Percentiles rank a stretch among this genome's conserved stretches.
phyloP scores from a whole-genome alignment of 768 basidiomycete genomes.

The Mycena haematopus region DNA sequence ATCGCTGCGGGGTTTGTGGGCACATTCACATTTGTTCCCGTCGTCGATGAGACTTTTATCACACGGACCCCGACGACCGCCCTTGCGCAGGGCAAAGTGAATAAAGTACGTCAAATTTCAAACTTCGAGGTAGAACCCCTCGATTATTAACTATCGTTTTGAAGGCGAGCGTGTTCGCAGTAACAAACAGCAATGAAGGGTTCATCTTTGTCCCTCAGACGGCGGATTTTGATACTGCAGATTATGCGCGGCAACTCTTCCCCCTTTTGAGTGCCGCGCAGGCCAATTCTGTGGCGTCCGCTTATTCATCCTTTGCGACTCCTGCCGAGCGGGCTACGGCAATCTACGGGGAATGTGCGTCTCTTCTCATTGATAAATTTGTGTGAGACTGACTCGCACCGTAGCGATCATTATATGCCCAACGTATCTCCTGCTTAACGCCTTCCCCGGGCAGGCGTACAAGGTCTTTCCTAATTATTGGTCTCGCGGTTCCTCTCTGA shows the following conservation, averaged over 20 bases:
- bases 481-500: neutral
- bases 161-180: constrained; percentile 27
- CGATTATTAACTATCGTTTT: neutral
- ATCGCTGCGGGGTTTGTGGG: constrained; percentile 27
- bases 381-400: neutral
- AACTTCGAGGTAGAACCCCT: neutral
- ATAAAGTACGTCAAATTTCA: constrained; percentile 34
- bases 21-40: constrained; percentile 35
- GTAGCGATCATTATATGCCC: constrained; percentile 37
- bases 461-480: constrained; percentile 2
- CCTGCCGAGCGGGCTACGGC: constrained; percentile 26
- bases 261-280: constrained; percentile 15
- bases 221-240: constrained; percentile 9
- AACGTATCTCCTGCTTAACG: constrained; percentile 27
- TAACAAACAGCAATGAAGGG: constrained; percentile 35
- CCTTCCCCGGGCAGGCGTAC: constrained; percentile 4
- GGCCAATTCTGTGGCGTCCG: constrained; percentile 2
- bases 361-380: neutral
- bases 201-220: constrained; percentile 27
- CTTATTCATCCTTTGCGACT: constrained; percentile 24
- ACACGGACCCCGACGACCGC: constrained; percentile 37
- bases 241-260: constrained; percentile 32
- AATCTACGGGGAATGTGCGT: constrained; percentile 35
- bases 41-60: constrained; percentile 40
- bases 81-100: constrained; percentile 32